These are phyloP conservation scores for Monilinia vaccinii-corymbosi DNA, from an alignment of 2,329 filamentous ascomycete species.

Conservation along the genomic window DNA sequence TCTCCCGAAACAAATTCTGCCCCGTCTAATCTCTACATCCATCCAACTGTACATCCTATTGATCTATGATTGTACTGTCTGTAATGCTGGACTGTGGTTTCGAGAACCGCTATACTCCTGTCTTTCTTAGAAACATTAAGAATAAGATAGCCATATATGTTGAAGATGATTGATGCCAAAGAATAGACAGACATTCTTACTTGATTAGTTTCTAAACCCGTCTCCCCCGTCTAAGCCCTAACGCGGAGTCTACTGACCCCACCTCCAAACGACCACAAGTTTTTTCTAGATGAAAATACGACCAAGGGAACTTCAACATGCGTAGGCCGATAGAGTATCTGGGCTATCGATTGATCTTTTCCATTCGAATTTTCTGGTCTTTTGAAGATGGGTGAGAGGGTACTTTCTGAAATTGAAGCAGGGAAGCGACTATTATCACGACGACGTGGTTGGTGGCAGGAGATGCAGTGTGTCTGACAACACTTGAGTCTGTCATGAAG, in stretches of 20 bases:
- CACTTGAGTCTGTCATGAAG: background rate
- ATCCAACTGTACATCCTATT: too few species aligned
- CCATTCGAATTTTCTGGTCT: background rate
- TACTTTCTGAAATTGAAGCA: background rate
- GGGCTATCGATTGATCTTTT: background rate
- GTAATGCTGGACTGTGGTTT: too few species aligned
- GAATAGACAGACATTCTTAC: background rate
- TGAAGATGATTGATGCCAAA: background rate
- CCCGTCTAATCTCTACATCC: too few species aligned
- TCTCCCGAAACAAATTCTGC: too few species aligned
- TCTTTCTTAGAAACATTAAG: background rate
- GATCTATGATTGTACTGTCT: too few species aligned
- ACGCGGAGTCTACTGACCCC: conserved; percentile 3
- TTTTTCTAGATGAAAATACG: background rate
- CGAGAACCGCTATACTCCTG: background rate
- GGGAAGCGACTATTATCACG: background rate
- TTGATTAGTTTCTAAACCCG: background rate
- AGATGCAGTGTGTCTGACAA: background rate
- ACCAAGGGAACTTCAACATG: background rate
- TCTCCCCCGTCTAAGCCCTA: conserved; percentile 1
- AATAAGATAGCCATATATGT: background rate
- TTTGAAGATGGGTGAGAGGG: background rate
- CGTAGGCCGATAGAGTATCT: background rate
- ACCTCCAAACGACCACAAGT: background rate
- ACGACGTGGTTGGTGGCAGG: background rate